A percentile compares a stretch with the other conserved stretches of the same genome.
Conservation (phyloP, 2,329 filamentous ascomycete genomes). For the Clathrospora elynae region DNA sequence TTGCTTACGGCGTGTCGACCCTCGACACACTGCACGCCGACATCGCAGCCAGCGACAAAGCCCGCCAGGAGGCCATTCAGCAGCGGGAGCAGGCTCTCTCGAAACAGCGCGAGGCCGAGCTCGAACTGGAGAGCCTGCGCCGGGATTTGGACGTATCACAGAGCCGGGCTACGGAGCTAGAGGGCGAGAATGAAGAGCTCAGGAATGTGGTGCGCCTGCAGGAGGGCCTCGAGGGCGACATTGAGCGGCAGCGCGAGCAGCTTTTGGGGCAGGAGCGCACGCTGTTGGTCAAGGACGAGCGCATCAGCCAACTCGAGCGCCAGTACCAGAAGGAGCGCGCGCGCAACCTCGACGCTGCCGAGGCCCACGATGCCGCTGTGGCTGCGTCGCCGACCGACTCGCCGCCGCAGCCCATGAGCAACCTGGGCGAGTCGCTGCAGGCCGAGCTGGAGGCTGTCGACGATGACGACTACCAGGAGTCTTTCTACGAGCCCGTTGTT, state of each 20-base stretch:
- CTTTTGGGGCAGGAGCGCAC: slow-evolving; percentile 19
- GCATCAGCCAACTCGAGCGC: slow-evolving; percentile 29
- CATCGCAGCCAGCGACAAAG: too few relatives aligned
- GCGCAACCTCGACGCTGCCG: slow-evolving; percentile 14
- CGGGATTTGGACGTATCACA: slow-evolving; percentile 4
- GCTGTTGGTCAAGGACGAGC: slow-evolving; percentile 32
- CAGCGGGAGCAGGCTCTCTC: slow-evolving; percentile 1
- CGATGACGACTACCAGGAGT: slow-evolving; percentile 10
- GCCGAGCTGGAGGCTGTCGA: slow-evolving; percentile 17
- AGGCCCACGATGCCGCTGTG: slow-evolving; percentile 12
- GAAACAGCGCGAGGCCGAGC: background rate
- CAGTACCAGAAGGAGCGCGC: slow-evolving; percentile 26
- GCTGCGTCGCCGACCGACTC: slow-evolving; percentile 19
- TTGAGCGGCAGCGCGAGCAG: slow-evolving; percentile 13
- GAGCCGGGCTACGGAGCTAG: slow-evolving; percentile 2
- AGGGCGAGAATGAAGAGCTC: slow-evolving; percentile 1
- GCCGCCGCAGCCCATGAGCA: slow-evolving; percentile 5
- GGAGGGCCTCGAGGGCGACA: slow-evolving; percentile 17
- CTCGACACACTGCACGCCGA: too few relatives aligned
- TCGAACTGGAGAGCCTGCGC: background rate
- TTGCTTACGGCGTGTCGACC: too few relatives aligned
- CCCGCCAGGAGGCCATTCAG: too few relatives aligned
- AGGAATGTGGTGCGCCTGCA: slow-evolving; percentile 9
- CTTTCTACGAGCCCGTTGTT: slow-evolving; percentile 14
- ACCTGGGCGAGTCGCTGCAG: slow-evolving; percentile 18